These are phyloP conservation scores for Drosera capensis DNA, from an alignment of 148 eudicot species.

Conservation along the genomic window DNA sequence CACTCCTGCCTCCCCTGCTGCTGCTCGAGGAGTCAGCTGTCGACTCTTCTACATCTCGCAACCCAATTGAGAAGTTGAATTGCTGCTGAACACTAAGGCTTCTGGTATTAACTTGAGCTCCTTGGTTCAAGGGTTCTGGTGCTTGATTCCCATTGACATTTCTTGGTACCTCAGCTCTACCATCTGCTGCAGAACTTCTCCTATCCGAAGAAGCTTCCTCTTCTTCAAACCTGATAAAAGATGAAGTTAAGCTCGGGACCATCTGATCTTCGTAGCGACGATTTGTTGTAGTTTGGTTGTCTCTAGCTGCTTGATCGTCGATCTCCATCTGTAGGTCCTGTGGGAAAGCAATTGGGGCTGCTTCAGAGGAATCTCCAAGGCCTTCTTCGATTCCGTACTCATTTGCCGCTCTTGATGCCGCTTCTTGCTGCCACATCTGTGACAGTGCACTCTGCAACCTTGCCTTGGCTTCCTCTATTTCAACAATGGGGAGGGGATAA, in stretches of 20 bases:
- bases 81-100: conserved; percentile 6
- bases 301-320: conserved; percentile 40
- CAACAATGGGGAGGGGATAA: conserved; percentile 84
- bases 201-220: conserved; percentile 39
- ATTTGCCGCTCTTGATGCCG: conserved; percentile 56
- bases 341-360: conserved; percentile 55
- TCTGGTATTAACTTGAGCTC: not conserved
- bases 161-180: conserved; percentile 80
- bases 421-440: conserved; percentile 79
- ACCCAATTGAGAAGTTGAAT: conserved; percentile 7
- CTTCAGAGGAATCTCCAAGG: conserved; percentile 77
- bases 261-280: conserved; percentile 77
- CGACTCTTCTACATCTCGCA: conserved; percentile 42
- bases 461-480: conserved; percentile 73
- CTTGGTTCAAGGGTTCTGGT: conserved; percentile 14
- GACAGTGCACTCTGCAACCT: conserved; percentile 66
- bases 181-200: not conserved
- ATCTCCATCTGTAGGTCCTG: conserved; percentile 63
- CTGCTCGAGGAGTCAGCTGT: conserved; percentile 65
- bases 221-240: conserved; percentile 45
- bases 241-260: conserved; percentile 87
- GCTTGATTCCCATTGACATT: conserved; percentile 26
- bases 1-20: conserved; percentile 59
- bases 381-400: conserved; percentile 95
- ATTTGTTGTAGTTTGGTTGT: conserved; percentile 13